Conservation (phyloP, 2,329 filamentous ascomycete species). For the Thermoascus crustaceus region DNA sequence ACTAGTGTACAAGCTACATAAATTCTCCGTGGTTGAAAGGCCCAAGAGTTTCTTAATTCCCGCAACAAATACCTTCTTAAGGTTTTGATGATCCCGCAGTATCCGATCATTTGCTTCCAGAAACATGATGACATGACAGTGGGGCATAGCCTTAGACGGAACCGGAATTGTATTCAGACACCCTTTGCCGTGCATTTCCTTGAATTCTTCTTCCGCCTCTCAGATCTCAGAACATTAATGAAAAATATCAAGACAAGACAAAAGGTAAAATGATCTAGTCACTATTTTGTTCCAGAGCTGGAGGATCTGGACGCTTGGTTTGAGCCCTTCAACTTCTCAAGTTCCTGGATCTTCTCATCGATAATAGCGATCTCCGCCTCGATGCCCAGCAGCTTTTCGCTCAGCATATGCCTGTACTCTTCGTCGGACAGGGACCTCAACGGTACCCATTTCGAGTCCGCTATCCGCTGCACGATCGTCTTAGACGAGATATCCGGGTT, state of each 20-base stretch:
- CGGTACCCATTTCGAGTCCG: constrained; percentile 61
- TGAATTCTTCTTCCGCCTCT: background rate
- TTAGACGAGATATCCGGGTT: constrained; percentile 27
- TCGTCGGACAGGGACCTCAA: constrained; percentile 62
- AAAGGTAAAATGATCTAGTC: background rate
- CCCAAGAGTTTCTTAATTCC: no score
- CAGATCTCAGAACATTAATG: background rate
- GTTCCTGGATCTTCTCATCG: constrained; percentile 61
- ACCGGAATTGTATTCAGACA: no score
- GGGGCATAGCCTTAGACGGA: background rate
- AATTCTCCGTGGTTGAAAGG: no score
- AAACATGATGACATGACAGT: background rate
- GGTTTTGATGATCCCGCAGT: background rate
- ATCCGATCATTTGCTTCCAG: background rate
- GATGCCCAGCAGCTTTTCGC: constrained; percentile 61
- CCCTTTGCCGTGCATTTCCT: no score
- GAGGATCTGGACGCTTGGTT: background rate
- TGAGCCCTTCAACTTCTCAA: constrained; percentile 24
- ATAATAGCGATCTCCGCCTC: constrained; percentile 71
- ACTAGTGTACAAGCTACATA: no score
- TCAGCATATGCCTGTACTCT: constrained; percentile 63
- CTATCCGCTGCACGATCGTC: constrained; percentile 42
- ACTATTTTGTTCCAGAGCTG: background rate
- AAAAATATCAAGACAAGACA: background rate
- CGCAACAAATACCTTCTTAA: background rate